Base-by-base conservation (phyloP, 208 protist species). In the Endotrypanum monterogeii region DNA sequence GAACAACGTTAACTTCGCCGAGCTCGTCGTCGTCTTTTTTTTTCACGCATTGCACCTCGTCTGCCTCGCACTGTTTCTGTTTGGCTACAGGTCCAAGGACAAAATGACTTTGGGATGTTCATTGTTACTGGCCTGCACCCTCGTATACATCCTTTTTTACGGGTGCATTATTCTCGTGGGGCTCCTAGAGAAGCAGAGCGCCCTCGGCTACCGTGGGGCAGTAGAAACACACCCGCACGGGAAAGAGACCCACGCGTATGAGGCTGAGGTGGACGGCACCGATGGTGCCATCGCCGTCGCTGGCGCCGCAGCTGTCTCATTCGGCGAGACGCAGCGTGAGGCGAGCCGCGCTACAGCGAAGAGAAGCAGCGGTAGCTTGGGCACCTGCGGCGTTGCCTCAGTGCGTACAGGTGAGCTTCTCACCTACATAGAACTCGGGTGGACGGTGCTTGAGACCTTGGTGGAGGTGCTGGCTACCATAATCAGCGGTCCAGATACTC, bases 61-160 rank as follows among this genome's bases (percentile, higher is more conserved):
- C 6, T 46, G 56, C 4, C 41, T 80, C 8, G 60, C 6, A 6
- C 48, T 80, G 23, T 51, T 88, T 20, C 46, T 85, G 1, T 32
- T 35, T 8, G 77, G 71, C 14, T 41, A 37, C 35, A 65, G 23
- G 32, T 71, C 69, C 23, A 54, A 32, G 32, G 68, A 58, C 4
- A 20, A 70, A 41, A 82, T 83, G 60, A 72, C 71, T 25, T 57
- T 84, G 0, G 84, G 80, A 35, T 76, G 78, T 16, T 71, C 80
- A 16, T 16, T 86, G 39, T 52, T 85, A 41, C 32, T 85, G 37
- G 57, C 71, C 35, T 65, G 72, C 52, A 71, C 74, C 0, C 35
- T 84, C 65, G 62, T 85, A 56, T 89, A 89, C 72, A 70, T 83
- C 30, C 62, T 89, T 25, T 73, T 86, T 55, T 83, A 73, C 63